These are phyloP conservation scores for Hyaloperonospora arabidopsidis DNA, from an alignment of 352 stramenopile genomes.

Conservation along the genomic window DNA sequence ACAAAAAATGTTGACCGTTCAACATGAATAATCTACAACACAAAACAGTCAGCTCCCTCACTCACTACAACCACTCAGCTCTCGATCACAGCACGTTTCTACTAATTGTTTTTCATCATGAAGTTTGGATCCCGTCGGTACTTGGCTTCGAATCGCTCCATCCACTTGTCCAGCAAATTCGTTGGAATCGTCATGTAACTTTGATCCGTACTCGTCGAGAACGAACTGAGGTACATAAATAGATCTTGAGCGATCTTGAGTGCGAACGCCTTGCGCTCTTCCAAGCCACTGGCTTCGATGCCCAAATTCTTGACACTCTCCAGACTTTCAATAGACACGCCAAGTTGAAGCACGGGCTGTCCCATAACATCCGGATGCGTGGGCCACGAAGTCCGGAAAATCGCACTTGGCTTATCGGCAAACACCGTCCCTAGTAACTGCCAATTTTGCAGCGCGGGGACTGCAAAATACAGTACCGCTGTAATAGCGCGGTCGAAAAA, in stretches of 20 bases:
- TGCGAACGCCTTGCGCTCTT: conserved; percentile 73
- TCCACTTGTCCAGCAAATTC: conserved; percentile 89
- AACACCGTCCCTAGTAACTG: conserved; percentile 66
- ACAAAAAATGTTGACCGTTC: too few relatives aligned
- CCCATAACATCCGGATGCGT: conserved; percentile 53
- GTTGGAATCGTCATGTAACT: conserved; percentile 85
- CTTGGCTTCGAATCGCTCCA: conserved; percentile 86
- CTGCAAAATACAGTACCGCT: conserved; percentile 68
- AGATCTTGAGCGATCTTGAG: conserved; percentile 89
- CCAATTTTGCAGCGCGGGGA: conserved; percentile 63
- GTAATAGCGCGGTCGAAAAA: background rate
- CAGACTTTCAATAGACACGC: conserved; percentile 62
- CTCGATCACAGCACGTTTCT: background rate
- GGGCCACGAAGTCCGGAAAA: conserved; percentile 58
- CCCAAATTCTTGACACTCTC: conserved; percentile 72
- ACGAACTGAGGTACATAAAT: conserved; percentile 90
- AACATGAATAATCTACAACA: too few relatives aligned
- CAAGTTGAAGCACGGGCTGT: conserved; percentile 53
- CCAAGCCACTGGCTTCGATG: conserved; percentile 53
- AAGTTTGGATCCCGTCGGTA: conserved; percentile 87
- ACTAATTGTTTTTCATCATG: conserved; percentile 75
- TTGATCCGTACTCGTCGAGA: conserved; percentile 62
- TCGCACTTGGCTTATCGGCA: conserved; percentile 58
- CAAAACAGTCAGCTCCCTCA: too few relatives aligned
- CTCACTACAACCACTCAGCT: too few relatives aligned